phyloP scores from a whole-genome alignment of 805 yeast genomes.

The Saturnispora diversa region DNA sequence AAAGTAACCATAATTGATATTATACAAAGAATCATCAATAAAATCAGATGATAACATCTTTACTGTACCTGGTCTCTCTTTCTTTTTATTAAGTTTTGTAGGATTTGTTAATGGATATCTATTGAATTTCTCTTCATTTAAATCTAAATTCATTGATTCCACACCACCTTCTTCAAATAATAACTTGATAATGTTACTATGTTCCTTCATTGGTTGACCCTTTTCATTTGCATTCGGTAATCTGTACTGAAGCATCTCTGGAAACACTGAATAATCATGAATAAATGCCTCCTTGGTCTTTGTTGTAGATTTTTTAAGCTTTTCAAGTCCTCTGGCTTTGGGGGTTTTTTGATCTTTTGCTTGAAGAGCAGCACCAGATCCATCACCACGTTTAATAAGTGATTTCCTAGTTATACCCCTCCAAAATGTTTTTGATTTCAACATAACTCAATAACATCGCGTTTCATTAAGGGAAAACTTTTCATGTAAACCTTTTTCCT shows the following conservation, averaged over 20 bases:
- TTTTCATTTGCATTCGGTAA: slow-evolving; percentile 23
- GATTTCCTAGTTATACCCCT: slow-evolving; percentile 14
- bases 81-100: slow-evolving; percentile 29
- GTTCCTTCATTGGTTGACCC: slow-evolving; percentile 16
- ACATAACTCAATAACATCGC: slow-evolving; percentile 3
- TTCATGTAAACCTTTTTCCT: slow-evolving; percentile 2
- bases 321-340: slow-evolving; percentile 13
- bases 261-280: slow-evolving; percentile 31
- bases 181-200: slow-evolving; percentile 21
- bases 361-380: slow-evolving; percentile 2
- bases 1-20: slow-evolving; percentile 78
- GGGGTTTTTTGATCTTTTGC: slow-evolving; percentile 9
- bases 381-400: slow-evolving; percentile 5
- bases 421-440: not conserved
- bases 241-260: slow-evolving; percentile 25
- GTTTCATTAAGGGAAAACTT: slow-evolving; percentile 4
- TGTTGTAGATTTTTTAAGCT: slow-evolving; percentile 12
- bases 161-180: slow-evolving; percentile 31
- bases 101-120: slow-evolving; percentile 37
- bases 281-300: slow-evolving; percentile 19
- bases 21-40: slow-evolving; percentile 77
- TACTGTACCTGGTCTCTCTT: slow-evolving; percentile 47
- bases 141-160: slow-evolving; percentile 28
- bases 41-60: slow-evolving; percentile 74
- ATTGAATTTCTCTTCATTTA: slow-evolving; percentile 31